phyloP scores from a whole-genome alignment of 805 yeast species.

The Nakazawaea holstii region DNA sequence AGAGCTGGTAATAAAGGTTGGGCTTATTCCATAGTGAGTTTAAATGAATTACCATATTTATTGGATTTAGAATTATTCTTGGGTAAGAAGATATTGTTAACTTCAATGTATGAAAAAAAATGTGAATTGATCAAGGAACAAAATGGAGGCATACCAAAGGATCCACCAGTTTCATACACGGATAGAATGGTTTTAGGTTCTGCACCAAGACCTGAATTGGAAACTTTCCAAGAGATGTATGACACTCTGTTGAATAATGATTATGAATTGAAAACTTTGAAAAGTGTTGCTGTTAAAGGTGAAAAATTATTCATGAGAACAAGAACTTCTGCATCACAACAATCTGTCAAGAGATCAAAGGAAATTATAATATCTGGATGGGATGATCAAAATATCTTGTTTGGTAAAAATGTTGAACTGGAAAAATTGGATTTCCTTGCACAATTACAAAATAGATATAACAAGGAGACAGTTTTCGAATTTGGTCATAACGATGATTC shows the following conservation, averaged over 20 bases:
- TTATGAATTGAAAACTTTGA: constrained; percentile 61
- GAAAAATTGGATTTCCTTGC: constrained; percentile 72
- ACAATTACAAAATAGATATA: constrained; percentile 59
- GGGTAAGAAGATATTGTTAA: constrained; percentile 72
- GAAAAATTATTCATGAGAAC: constrained; percentile 85
- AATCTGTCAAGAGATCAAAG: constrained; percentile 80
- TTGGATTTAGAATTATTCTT: constrained; percentile 86
- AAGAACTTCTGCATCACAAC: constrained; percentile 79
- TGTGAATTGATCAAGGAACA: constrained; percentile 43
- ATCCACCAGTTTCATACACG: constrained; percentile 64
- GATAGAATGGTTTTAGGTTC: constrained; percentile 80
- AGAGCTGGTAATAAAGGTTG: constrained; percentile 98
- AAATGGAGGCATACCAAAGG: constrained; percentile 30
- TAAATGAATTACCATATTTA: constrained; percentile 82
- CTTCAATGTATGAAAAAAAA: constrained; percentile 64
- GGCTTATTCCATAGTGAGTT: constrained; percentile 89
- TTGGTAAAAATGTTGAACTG: constrained; percentile 69
- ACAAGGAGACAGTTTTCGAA: constrained; percentile 93
- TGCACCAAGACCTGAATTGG: constrained; percentile 68
- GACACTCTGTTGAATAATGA: constrained; percentile 54
- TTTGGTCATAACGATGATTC: constrained; percentile 67
- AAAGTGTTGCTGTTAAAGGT: constrained; percentile 76
- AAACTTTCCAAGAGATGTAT: constrained; percentile 65
- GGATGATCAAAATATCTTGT: constrained; percentile 82
- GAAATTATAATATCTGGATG: constrained; percentile 73